Evolutionary conservation across 2,329 filamentous ascomycete species (phyloP).

Genomic region (Chaetomiaceae sp.): DNA sequence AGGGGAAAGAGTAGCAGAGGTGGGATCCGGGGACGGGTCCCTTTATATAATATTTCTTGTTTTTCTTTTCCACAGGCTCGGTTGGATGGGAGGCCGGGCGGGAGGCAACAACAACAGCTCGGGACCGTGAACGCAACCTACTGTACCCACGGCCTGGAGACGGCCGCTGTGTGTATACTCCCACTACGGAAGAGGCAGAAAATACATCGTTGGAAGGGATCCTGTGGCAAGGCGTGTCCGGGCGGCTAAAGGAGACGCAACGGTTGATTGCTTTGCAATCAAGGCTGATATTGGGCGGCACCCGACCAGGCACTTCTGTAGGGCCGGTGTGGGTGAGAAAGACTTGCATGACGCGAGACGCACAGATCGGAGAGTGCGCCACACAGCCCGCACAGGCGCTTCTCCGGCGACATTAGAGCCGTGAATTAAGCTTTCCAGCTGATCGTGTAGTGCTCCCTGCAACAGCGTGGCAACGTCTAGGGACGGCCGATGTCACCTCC

Average conservation of each 20-base stretch:
- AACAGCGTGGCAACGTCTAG: not conserved
- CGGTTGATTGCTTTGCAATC: constrained; percentile 18
- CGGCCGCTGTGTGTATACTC: not conserved
- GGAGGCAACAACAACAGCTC: constrained; percentile 1
- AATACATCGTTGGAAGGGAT: not conserved
- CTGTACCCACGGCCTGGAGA: not conserved
- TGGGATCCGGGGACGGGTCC: not conserved
- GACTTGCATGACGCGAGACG: constrained; percentile 15
- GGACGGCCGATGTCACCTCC: constrained; percentile 2
- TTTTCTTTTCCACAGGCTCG: not conserved
- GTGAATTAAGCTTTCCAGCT: constrained; percentile 1
- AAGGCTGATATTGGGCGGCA: constrained; percentile 15
- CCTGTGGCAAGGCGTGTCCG: not conserved
- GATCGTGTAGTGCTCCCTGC: not conserved
- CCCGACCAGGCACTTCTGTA: constrained; percentile 5
- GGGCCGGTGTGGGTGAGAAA: not conserved
- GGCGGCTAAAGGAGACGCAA: constrained; percentile 22
- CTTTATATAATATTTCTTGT: constrained; percentile 11
- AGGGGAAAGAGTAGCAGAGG: constrained; percentile 5
- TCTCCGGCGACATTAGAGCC: constrained; percentile 1
- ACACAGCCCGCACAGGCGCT: constrained; percentile 3
- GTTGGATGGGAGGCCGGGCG: not conserved
- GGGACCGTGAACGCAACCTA: not conserved
- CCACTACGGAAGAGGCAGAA: not conserved
- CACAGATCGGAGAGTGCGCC: too few species aligned